Percentiles rank a stretch among this genome's conserved stretches.
Conservation (phyloP, 768 basidiomycete species). For the Calocybe cyanea region DNA sequence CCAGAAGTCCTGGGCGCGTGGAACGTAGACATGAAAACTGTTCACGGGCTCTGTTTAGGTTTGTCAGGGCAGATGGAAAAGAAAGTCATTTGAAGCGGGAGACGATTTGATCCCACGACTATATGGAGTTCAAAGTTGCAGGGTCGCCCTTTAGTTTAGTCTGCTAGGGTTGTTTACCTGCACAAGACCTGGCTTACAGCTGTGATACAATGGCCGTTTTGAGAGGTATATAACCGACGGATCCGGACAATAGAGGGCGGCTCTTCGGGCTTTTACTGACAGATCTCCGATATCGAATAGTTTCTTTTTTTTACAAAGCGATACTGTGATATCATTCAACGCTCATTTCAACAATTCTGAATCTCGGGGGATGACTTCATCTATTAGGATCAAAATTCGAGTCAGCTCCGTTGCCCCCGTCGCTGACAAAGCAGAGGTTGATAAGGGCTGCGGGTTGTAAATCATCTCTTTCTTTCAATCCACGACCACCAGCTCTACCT, state of each 20-base stretch:
- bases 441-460: slow-evolving; percentile 4
- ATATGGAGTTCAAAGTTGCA: neutral
- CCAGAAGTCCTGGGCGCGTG: neutral
- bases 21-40: neutral
- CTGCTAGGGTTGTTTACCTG: too few relatives aligned
- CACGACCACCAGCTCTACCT: slow-evolving; percentile 12
- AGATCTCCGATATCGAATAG: too few relatives aligned
- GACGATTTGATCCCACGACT: neutral
- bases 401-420: neutral
- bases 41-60: neutral
- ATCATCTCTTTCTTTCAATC: neutral
- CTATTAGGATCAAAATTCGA: neutral
- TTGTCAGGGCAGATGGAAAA: neutral
- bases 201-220: too few relatives aligned
- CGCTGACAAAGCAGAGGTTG: slow-evolving; percentile 15
- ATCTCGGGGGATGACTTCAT: neutral
- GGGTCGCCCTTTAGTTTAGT: too few relatives aligned
- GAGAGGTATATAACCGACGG: too few relatives aligned
- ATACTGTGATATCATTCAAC: too few relatives aligned
- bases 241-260: too few relatives aligned
- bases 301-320: too few relatives aligned
- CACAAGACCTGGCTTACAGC: too few relatives aligned
- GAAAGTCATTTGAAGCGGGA: too few relatives aligned
- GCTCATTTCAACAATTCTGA: too few relatives aligned
- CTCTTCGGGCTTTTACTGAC: too few relatives aligned